phyloP scores from a whole-genome alignment of 352 stramenopile genomes.

The Phytophthora boehmeriae region DNA sequence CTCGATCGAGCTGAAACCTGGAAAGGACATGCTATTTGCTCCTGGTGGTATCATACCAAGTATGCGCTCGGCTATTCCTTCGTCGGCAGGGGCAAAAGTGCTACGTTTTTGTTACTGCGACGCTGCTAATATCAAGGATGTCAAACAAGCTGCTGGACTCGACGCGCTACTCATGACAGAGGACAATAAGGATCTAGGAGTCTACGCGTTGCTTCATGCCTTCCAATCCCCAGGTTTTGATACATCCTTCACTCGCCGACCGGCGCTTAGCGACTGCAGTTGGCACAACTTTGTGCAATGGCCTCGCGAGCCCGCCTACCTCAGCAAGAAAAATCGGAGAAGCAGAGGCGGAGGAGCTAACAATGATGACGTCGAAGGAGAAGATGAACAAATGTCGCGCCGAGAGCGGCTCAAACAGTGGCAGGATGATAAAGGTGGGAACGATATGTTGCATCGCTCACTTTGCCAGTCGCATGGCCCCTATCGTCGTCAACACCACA shows the following conservation, averaged over 20 bases:
- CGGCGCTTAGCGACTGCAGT: conserved; percentile 30
- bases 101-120: conserved; percentile 80
- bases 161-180: conserved; percentile 50
- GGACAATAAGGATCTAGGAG: conserved; percentile 17
- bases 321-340: conserved; percentile 46
- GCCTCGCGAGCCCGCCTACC: conserved; percentile 55
- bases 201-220: conserved; percentile 43
- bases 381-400: conserved; percentile 61
- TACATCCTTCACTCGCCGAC: conserved; percentile 57
- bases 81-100: conserved; percentile 16
- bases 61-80: conserved; percentile 11
- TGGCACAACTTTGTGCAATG: conserved; percentile 69
- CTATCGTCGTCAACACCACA: conserved; percentile 64
- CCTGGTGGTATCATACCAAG: conserved; percentile 45
- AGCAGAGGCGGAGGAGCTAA: conserved; percentile 14
- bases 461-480: conserved; percentile 69
- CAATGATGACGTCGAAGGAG: conserved; percentile 25
- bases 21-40: conserved; percentile 53
- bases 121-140: conserved; percentile 75
- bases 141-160: conserved; percentile 56
- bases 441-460: conserved; percentile 63
- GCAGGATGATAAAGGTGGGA: conserved; percentile 82
- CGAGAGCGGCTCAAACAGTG: conserved; percentile 81
- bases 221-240: conserved; percentile 64
- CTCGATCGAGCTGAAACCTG: conserved; percentile 18